Conservation (phyloP, 73 alveolate genomes). For the Uronychia setigera region DNA sequence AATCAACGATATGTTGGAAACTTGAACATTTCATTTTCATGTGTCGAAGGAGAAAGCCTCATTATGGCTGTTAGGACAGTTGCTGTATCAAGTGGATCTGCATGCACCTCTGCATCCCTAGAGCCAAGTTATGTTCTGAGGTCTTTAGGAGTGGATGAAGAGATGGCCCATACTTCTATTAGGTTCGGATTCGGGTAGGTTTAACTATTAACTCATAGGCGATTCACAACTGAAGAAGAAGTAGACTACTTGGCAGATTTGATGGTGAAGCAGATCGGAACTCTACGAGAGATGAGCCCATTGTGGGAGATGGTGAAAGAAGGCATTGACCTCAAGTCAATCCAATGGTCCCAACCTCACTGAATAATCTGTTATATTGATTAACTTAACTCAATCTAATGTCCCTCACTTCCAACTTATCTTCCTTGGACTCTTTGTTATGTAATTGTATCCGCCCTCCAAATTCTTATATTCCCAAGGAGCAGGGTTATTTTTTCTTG, state of each 20-base stretch:
- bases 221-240: slow-evolving; percentile 91
- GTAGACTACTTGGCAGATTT: slow-evolving; percentile 70
- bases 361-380: too few species aligned
- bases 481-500: too few species aligned
- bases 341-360: slow-evolving; percentile 85
- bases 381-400: too few species aligned
- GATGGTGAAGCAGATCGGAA: slow-evolving; percentile 64
- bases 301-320: slow-evolving; percentile 94
- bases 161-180: slow-evolving; percentile 88
- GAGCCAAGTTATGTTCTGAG: slow-evolving; percentile 95
- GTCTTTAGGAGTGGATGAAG: slow-evolving; percentile 95
- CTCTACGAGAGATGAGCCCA: slow-evolving; percentile 92
- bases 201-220: not conserved
- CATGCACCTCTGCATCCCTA: slow-evolving; percentile 96
- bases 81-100: slow-evolving; percentile 98
- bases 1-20: slow-evolving; percentile 73
- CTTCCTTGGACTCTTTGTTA: too few species aligned
- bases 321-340: slow-evolving; percentile 80
- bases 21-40: slow-evolving; percentile 89
- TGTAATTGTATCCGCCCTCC: too few species aligned
- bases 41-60: slow-evolving; percentile 97
- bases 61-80: slow-evolving; percentile 82
- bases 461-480: too few species aligned
- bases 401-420: too few species aligned
- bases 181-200: slow-evolving; percentile 89